Evolutionary conservation across 2,329 filamentous ascomycete species (phyloP), one percentile per base, ranked within the genome.

Genomic region (Microcyclospora tardicrescens): DNA sequence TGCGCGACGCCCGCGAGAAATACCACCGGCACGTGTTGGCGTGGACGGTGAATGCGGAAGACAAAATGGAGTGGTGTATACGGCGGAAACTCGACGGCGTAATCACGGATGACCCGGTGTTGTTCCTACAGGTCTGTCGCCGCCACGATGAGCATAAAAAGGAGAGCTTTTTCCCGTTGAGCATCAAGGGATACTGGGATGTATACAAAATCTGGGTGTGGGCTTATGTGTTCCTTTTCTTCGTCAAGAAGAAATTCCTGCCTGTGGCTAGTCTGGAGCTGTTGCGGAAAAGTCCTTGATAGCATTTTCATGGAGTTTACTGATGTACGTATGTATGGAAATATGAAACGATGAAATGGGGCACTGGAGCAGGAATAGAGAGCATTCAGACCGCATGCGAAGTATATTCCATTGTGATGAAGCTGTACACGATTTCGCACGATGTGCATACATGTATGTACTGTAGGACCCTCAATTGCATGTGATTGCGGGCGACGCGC

Each of bases 11-110:
- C 8, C 43, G 48, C 38, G 34, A 46, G 31, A 42, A 42, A 33
- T 40, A 53, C 33, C 71, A 79, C 39, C 71, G 81, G 15, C 70
- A 72, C 3, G 65, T 95, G 4, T 79, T 81, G 51, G 72, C 77
- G 0, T 96, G 89, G 89, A 95, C 87, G 0, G 82, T 94, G 36
- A 94, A 96, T 56, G 72, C 81, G 11, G 72, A 75, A 45, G 67
- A 69, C 36, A 73, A 77, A 61, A 95, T 96, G 87, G 72, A 77
- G 50, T 94, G 85, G 84, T 72, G 76, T 46, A 75, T 93, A 28
- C 61, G 68, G 19, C 63, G 72, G 32, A 57, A 60, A 2, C 64
- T 93, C 1, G 83, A 93, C 50, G 87, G 84, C 1, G 80, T 94
- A 4, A 78, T 94, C 38, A 93, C 86, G 0, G 87, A 95, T 54